Base-by-base conservation (phyloP, 495 filamentous ascomycete species). In the Aspergillus cavernicola region DNA sequence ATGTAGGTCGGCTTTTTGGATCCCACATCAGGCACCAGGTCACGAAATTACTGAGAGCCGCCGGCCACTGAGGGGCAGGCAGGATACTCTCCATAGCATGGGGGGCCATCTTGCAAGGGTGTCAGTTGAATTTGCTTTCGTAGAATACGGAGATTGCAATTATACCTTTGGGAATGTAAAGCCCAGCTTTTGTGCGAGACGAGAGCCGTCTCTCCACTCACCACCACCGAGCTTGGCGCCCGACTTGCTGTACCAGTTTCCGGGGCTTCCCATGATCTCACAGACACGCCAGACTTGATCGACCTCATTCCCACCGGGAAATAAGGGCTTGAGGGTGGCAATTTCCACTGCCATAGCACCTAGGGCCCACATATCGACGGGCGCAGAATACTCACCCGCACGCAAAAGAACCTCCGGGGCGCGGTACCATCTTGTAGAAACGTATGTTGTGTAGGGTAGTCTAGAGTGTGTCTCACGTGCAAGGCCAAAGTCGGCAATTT, bases 1-100 rank as follows among this genome's bases (percentile, higher is more conserved):
- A 96, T n/a, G 95, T 99, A 42, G 95, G 95, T 50, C 95, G 80
- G 66, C 74, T 84, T 72, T 91, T 92, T 13, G 95, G 95, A 70
- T 99, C 95, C 95, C 95, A 99, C 93, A 97, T 96, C 53, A 99
- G 71, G 73, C 95, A 99, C 92, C 91, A 96, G 2, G 95, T 97
- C 42, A 99, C 95, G 62, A 99, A 97, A 24, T 91, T 80, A 59
- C 84, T 85, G 24, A 99, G 79, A 29, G 89, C 88, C 1, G 84
- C 73, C 4, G 95, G 93, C 95, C 95, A 99, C 64, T 93, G 88
- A 12, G 95, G 90, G 4, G 86, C 61, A 57, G 89, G 89, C 5
- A 97, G 79, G 57, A 97, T 95, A 23, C 87, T 90, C 55, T 97
- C 93, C 88, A 99, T 93, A 5, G 92, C 82, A 65, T 97, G 92